Evolutionary conservation across 176 grass and related monocot species (phyloP), one percentile per base, ranked within the genome.

Genomic region (Thalia dealbata): DNA sequence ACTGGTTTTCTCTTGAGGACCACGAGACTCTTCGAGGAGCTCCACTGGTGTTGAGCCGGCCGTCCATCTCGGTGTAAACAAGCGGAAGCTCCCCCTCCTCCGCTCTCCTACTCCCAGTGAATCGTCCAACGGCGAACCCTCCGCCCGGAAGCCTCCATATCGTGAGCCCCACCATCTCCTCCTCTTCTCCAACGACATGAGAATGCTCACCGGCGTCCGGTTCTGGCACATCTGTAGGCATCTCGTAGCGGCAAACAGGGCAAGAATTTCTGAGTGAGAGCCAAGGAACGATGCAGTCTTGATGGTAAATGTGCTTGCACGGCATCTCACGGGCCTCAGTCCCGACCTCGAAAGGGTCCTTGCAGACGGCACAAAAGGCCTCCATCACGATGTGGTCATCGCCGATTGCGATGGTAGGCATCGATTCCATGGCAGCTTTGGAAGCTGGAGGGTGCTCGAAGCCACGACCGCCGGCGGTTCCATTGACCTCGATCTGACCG

Each of bases 21-120:
- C 64, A 67, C 8, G 29, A 41, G 10, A 67, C 18, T 41, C 64
- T 67, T 42, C 64, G 38, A 26, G 64, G 64, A 19, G 64, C 64
- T 10, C 64, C 64, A 32, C 6, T 28, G 2, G 64, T 41, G 38
- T 41, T 67, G 32, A 67, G 38, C 10, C 32, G 26, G 21, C 64
- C 64, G 38, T 67, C 64, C 64, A 67, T 41, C 64, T 67, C 64
- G 2, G 64, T 67, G 64, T 67, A 67, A 67, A 67, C 64, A 2
- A 67, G 14, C 7, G 64, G 64, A 43, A 67, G 64, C 10, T 41
- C 64, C 6, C 64, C 18, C 10, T 67, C 64, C 30, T 28, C 64
- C 18, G 15, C 64, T 43, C 64, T 32, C 64, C 64, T 67, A 14
- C 64, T 32, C 29, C 64, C 64, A 0, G 64, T 41, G 19, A 67